Conservation (phyloP, 306 rosid species). For the Senna tora region DNA sequence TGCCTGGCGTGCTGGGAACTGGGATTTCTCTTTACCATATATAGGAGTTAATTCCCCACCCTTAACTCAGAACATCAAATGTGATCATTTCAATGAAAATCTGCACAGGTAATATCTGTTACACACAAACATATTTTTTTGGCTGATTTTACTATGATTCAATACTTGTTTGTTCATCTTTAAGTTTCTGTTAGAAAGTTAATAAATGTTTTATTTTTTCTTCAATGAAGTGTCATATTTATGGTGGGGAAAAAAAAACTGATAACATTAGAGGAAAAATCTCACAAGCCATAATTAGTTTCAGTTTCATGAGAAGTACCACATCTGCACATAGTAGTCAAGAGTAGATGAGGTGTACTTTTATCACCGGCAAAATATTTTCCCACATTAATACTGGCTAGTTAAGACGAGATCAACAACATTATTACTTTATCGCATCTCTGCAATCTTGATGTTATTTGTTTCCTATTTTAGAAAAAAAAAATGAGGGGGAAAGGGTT, state of each 20-base stretch:
- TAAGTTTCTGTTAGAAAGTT: background rate
- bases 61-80: slow-evolving; percentile 47
- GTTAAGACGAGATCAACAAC: too few relatives aligned
- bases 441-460: slow-evolving; percentile 14
- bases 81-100: slow-evolving; percentile 73
- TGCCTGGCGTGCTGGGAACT: slow-evolving; percentile 96
- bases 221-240: background rate
- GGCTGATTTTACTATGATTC: slow-evolving; percentile 10
- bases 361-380: too few relatives aligned
- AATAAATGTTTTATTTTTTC: background rate
- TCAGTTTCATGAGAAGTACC: too few relatives aligned
- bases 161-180: slow-evolving; percentile 14
- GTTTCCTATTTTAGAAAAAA: background rate
- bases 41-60: slow-evolving; percentile 48
- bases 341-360: too few relatives aligned
- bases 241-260: background rate
- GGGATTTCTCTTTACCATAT: slow-evolving; percentile 82
- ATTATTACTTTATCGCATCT: too few relatives aligned
- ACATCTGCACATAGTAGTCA: too few relatives aligned
- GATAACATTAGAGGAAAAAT: background rate
- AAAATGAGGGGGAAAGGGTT: background rate
- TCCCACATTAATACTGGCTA: too few relatives aligned
- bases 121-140: slow-evolving; percentile 8
- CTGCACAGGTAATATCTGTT: slow-evolving; percentile 73
- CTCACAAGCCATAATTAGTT: background rate